These are phyloP conservation scores for Bidens hawaiensis DNA, from an alignment of 140 eudicot species.

Conservation along the genomic window DNA sequence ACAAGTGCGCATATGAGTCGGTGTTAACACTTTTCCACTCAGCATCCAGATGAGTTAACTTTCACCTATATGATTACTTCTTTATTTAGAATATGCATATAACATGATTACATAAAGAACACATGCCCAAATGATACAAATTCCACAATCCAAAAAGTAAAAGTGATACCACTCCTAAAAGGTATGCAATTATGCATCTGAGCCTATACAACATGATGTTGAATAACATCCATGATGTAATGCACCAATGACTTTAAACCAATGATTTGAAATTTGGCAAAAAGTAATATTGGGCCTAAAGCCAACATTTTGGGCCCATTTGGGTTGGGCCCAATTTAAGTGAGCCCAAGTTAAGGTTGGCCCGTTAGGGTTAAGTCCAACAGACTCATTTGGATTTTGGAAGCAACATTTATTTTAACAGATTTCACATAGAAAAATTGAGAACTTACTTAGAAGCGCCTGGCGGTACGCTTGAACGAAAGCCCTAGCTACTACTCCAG, in stretches of 20 bases:
- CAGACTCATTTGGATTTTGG: no score
- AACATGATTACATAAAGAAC: conserved; percentile 16
- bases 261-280: background rate
- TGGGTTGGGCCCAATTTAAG: no score
- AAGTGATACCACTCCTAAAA: conserved; percentile 23
- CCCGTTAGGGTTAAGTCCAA: no score
- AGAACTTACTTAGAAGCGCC: conserved; percentile 52
- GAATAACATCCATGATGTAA: conserved; percentile 4
- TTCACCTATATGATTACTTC: background rate
- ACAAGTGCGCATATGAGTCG: background rate
- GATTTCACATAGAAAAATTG: background rate
- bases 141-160: conserved; percentile 9
- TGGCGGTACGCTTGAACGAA: conserved; percentile 59
- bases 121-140: background rate
- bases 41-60: conserved; percentile 13
- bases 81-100: conserved; percentile 19
- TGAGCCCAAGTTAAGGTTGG: no score
- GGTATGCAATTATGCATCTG: conserved; percentile 9
- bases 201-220: background rate
- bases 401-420: no score
- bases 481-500: conserved; percentile 34
- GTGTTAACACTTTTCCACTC: conserved; percentile 11
- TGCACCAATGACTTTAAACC: background rate
- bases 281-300: background rate
- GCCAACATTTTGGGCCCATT: no score